These are phyloP conservation scores for Eucalyptus sideroxylon DNA, from an alignment of 345 rosid genomes.

Conservation along the genomic window DNA sequence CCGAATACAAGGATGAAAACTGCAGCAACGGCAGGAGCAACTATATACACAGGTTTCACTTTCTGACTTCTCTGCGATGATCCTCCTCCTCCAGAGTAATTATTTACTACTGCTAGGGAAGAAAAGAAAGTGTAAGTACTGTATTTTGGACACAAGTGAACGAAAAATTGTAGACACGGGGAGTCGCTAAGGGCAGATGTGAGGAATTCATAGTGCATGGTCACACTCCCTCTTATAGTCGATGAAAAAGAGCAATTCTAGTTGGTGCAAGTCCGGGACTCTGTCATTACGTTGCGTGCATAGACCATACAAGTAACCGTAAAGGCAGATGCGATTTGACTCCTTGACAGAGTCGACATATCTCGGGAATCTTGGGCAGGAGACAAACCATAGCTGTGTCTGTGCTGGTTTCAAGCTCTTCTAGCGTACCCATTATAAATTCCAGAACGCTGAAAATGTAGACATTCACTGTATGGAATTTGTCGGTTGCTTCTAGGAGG, in stretches of 20 bases:
- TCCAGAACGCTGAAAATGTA: neutral
- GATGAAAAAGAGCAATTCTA: neutral
- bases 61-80: neutral
- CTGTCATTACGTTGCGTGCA: neutral
- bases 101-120: neutral
- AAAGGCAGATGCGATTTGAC: neutral
- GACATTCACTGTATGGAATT: neutral
- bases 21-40: neutral
- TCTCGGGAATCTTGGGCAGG: neutral
- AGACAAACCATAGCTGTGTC: neutral
- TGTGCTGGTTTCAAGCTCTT: neutral
- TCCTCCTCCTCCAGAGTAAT: neutral
- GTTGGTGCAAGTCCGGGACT: neutral
- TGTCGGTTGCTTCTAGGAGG: neutral
- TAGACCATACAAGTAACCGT: neutral
- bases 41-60: neutral
- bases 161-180: neutral
- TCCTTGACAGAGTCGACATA: neutral
- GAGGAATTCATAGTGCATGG: neutral
- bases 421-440: neutral
- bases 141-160: neutral
- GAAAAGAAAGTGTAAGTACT: neutral
- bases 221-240: neutral
- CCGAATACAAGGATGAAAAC: neutral
- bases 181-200: neutral